Base-by-base conservation (phyloP, 1,284 basidiomycete genomes). In the Boletus holoroseus region DNA sequence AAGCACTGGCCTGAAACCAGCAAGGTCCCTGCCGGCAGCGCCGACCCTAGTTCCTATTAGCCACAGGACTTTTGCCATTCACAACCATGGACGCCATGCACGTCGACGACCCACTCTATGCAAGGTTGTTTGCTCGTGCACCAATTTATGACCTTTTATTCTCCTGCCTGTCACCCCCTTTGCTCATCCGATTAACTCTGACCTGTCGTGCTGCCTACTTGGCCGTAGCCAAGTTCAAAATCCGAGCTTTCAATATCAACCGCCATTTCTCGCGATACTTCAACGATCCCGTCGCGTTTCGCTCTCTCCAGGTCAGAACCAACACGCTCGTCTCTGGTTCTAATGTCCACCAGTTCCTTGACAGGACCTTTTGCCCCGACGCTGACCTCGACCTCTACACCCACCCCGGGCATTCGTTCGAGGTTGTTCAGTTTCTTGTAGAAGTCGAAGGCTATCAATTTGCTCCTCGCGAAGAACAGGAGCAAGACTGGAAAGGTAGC, bases 301-400 rank as follows among this genome's bases (percentile, higher is more conserved):
- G 77, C 15, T 61, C 55, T 27, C 60, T 79, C 7, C 77, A 78
- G 59, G 70, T 68, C 0, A 53, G 56, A 34, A 77, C 75, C 0
- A 69, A 69, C 22, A 68, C 71, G 0, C 54, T 80, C 12, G 69
- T 80, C 22, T 78, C 77, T 1, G 78, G 78, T 13, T 79, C 77
- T 0, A 66, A 61, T 27, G 77, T 73, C 1, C 69, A 79, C 6
- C 77, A 79, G 55, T 76, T 79, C 57, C 67, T 80, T 41, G 71
- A 72, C 38, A 58, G 77, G 9, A 58, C 63, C 1, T 57, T 63
- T 24, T 80, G 78, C 56, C 69, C 70, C 1, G 68, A 71, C 15
- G 67, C 75, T 4, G 77, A 78, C 57, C 70, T 79, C 2, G 77
- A 80, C 48, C 32, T 79, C 4, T 79, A 77, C 56, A 67, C 70